Evolutionary conservation across 2,329 filamentous ascomycete genomes (phyloP), one percentile per base, ranked within the genome.

Genomic region (Fusarium palustre): DNA sequence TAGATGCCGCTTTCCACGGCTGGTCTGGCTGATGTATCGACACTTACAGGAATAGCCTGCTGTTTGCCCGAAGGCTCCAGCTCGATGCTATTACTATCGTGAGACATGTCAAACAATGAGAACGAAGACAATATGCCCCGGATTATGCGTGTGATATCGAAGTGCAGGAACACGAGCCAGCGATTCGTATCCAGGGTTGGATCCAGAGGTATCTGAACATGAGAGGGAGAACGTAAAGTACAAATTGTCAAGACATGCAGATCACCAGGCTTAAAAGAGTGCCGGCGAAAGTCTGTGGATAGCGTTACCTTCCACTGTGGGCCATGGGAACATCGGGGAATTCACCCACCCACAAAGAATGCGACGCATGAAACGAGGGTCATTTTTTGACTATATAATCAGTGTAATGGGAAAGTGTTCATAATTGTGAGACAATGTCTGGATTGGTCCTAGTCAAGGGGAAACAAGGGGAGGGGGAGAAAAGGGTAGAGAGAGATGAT

Each of bases 61-160:
- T 72, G 38, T 20, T 74, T 74, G 39, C 53, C 54, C 30, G 46
- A 20, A 15, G 55, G 48, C 31, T 62, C 55, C 28, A 74, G 34
- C 56, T 74, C 71, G n/a, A 74, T 66, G 56, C 58, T 64, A 20
- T 62, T 53, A 39, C 38, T 58, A 12, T 33, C 59, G 20, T 55
- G 61, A 41, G 67, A 64, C 71, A 74, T 74, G 6, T 11, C n/a
- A 20, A 16, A 16, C 13, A 16, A 31, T 5, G 18, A 18, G 2
- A 25, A 16, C n/a, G 6, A 11, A 15, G 7, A 25, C 25, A 53
- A 54, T 10, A 15, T 11, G 30, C n/a, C 8, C 31, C 57, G 25
- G 55, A 28, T 30, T 39, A 63, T 50, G 59, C 45, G 45, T 5
- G 52, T 7, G 9, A 50, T 38, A 28, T 38, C 28, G 36, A 39